Conservation (phyloP, 1,139 yeast species). For the Candida glucosophila region DNA sequence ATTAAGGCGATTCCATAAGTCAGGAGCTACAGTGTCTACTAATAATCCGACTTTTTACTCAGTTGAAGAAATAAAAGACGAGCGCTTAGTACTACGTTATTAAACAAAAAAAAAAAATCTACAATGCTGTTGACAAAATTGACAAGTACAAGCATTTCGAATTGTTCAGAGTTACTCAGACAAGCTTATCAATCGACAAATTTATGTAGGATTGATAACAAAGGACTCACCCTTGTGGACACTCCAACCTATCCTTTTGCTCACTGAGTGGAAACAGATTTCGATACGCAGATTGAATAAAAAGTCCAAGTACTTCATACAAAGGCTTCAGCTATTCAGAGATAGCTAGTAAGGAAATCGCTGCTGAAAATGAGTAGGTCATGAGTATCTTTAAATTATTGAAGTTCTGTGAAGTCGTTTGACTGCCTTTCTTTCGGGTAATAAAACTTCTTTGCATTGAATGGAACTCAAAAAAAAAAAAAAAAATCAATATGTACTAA, state of each 20-base stretch:
- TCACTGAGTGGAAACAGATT: constrained; percentile 34
- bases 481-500: too few relatives aligned
- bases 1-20: constrained; percentile 38
- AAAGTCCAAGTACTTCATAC: constrained; percentile 26
- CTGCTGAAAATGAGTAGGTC: constrained; percentile 10
- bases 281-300: constrained; percentile 40
- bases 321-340: constrained; percentile 14
- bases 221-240: constrained; percentile 55
- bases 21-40: constrained; percentile 43
- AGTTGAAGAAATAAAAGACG: constrained; percentile 71
- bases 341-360: constrained; percentile 12
- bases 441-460: too few relatives aligned
- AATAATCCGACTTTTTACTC: constrained; percentile 66
- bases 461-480: too few relatives aligned
- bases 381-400: too few relatives aligned
- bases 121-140: constrained; percentile 60
- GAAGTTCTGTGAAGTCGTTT: too few relatives aligned
- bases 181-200: constrained; percentile 46
- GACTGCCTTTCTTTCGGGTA: too few relatives aligned
- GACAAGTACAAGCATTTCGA: constrained; percentile 55
- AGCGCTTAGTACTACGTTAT: constrained; percentile 61
- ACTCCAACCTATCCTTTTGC: constrained; percentile 58
- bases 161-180: constrained; percentile 51
- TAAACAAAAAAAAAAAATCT: constrained; percentile 51
- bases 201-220: constrained; percentile 44